A percentile compares a stretch with the other conserved stretches of the same genome.
These are phyloP conservation scores for Crataegus laevigata DNA, from an alignment of 306 rosid species.

Conservation along the genomic window DNA sequence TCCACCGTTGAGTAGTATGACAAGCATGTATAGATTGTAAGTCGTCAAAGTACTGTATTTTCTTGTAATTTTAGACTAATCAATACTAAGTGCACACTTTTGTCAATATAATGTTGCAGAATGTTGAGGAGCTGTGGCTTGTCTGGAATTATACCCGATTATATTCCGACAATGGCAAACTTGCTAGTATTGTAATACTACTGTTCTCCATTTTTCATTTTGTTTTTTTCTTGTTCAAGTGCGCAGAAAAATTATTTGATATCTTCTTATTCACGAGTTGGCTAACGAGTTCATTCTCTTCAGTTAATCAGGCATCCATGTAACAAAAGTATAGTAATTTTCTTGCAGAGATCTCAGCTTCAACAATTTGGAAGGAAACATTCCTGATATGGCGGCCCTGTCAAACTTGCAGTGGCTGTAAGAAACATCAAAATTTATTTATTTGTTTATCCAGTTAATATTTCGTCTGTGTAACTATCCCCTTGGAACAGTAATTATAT, in stretches of 20 bases:
- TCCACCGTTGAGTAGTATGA: constrained; percentile 8
- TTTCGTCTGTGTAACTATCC: neutral
- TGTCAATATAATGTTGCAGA: constrained; percentile 1
- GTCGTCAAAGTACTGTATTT: neutral
- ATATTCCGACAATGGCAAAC: neutral
- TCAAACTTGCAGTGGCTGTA: neutral
- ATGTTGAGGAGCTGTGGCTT: constrained; percentile 22
- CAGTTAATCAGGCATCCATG: neutral
- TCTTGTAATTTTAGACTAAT: neutral
- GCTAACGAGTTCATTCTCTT: neutral
- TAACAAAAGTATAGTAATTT: neutral
- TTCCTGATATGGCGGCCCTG: neutral
- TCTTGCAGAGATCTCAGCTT: constrained; percentile 23
- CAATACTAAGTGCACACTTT: neutral
- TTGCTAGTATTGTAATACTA: neutral
- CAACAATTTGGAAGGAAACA: constrained; percentile 12
- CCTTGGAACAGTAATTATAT: neutral
- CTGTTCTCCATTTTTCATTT: neutral
- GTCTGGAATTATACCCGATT: constrained; percentile 1
- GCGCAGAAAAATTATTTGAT: neutral
- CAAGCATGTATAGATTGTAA: constrained; percentile 1
- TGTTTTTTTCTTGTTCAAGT: neutral
- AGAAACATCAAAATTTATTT: neutral
- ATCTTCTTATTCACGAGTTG: neutral
- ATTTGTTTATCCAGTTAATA: neutral